Base-by-base conservation (phyloP, 441 rosid species). In the Croton laevigatus region DNA sequence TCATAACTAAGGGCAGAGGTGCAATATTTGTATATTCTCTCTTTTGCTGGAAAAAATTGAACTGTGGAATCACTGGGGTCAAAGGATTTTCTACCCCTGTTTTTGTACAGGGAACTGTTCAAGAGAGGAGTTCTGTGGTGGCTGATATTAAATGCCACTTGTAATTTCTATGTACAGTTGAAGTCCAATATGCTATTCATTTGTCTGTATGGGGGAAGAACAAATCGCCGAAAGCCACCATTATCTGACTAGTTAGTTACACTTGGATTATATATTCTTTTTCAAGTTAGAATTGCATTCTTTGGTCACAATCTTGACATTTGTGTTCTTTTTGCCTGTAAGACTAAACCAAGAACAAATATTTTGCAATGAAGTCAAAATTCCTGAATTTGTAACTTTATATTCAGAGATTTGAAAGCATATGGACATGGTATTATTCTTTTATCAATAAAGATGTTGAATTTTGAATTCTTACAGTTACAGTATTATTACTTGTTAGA, bases 81-180 rank as follows among this genome's bases (percentile, higher is more conserved):
- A 8, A 45, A 38, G 59, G 23, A 13, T 62, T 23, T 71, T 63
- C 62, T 12, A 19, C 55, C 16, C 32, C 4, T 59, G 55, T 10
- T 54, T 37, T 38, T 59, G 68, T 42, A 4, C 27, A 54, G 52
- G 49, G 10, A 51, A 54, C 10, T 55, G 10, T 48, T 68, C 44
- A 34, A 45, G 11, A 46, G 65, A 69, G 64, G 23, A 62, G 74
- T 59, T n/a, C 57, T 16, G 45, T 23, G 27, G 65, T 73, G 80
- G 78, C 65, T 71, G 66, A 54, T 72, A 54, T 66, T 67, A 46
- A 52, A 69, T 64, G 76, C 77, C 74, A 59, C 62, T 27, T 38
- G 16, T 6, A 75, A 70, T 76, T 74, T 66, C 74, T 69, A 44
- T 76, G 76, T 81, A 72, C 68, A 77, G 81, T 62, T 72, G 63